Evolutionary conservation across 805 yeast genomes (phyloP), one percentile per base, ranked within the genome.

Genomic region (Myxozyma mucilagina): DNA sequence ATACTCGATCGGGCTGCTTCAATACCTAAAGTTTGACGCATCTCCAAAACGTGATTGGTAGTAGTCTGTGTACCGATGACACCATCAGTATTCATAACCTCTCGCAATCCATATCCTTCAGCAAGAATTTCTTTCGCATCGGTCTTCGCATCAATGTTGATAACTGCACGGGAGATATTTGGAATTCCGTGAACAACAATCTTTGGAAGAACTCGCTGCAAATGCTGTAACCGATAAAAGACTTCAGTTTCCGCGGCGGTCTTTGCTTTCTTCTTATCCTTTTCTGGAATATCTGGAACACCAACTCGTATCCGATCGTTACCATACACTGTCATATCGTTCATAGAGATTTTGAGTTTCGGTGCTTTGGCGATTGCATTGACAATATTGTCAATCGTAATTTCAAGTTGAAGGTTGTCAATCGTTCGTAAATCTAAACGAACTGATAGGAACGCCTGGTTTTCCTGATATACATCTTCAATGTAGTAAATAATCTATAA

Each of bases 41-140:
- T 91, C 74, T 94, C 99, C 64, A 94, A 78, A 38, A 94, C 86
- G 76, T 94, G 99, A 74, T 94, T 94, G 11, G 99, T 93, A 61
- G 80, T 80, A 0, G 99, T 93, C 73, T 85, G 86, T 29, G 87
- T 79, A 6, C 99, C 97, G 45, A 93, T 79, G 53, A 94, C 90
- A 78, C 99, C 99, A 73, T 94, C 98, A 1, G 98, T 93, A 63
- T 90, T 85, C 98, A 94, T 94, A 56, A 94, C 99, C 53, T 90
- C 90, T 70, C 91, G 89, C 67, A 94, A 78, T 38, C 99, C 99
- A 72, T 94, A 94, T 42, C 99, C 99, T 81, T 94, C 99, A 51
- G 94, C 98, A 69, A 94, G 81, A 66, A 94, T 79, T 76, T 94
- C 99, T 63, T 79, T 79, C 73, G 90, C 89, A 73, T 85, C 88